A percentile compares a stretch with the other conserved stretches of the same genome.
These are phyloP conservation scores for Polytrichum formosum DNA, from an alignment of 225 moss, liverwort and hornwort genomes.

Conservation along the genomic window DNA sequence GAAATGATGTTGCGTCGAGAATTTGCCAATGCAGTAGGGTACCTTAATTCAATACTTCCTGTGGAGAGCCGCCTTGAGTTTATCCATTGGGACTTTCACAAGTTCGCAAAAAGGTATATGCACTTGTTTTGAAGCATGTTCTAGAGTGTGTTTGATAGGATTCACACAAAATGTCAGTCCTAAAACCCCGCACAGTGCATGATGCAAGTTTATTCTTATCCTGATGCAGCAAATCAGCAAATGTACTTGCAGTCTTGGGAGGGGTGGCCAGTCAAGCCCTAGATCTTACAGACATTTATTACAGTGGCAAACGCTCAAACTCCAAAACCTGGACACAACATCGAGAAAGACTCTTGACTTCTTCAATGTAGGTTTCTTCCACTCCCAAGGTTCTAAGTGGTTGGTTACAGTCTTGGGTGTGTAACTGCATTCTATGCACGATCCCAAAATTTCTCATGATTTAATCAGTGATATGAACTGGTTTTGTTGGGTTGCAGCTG, in stretches of 20 bases:
- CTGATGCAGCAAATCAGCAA: constrained; percentile 77
- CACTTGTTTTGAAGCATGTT: constrained; percentile 1
- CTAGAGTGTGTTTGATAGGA: too few species aligned
- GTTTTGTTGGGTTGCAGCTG: too few species aligned
- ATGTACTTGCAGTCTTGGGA: constrained; percentile 82
- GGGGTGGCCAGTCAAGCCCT: constrained; percentile 77
- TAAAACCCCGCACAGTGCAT: too few species aligned
- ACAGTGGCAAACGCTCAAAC: constrained; percentile 65
- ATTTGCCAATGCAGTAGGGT: constrained; percentile 79
- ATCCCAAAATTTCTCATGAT: too few species aligned
- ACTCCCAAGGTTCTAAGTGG: not conserved
- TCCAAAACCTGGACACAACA: constrained; percentile 54
- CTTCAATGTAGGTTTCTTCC: constrained; percentile 43
- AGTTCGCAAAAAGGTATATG: constrained; percentile 76
- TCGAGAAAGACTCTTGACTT: constrained; percentile 37
- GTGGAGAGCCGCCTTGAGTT: constrained; percentile 60
- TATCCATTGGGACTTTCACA: constrained; percentile 96
- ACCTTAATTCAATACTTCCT: constrained; percentile 61
- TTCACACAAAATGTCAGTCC: too few species aligned
- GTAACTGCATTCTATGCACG: too few species aligned
- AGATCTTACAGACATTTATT: constrained; percentile 91
- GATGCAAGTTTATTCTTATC: constrained; percentile 11
- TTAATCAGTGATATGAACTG: too few species aligned
- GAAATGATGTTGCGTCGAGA: constrained; percentile 97
- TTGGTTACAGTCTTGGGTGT: too few species aligned